Evolutionary conservation across 352 stramenopile species (phyloP), one percentile per base, ranked within the genome.

Genomic region (Globisporangium polare): DNA sequence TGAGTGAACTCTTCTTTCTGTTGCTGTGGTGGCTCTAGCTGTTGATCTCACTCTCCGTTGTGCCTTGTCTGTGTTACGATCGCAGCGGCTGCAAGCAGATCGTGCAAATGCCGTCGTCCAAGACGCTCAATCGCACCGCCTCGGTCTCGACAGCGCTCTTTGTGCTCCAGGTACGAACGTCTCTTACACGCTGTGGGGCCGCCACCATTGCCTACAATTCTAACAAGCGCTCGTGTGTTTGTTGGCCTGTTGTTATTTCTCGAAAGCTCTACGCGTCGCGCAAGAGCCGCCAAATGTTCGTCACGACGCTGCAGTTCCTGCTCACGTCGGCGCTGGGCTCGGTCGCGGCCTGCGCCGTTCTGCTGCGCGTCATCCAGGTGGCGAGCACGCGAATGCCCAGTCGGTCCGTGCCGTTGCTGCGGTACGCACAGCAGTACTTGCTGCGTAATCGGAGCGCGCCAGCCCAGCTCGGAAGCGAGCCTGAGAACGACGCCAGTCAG

Each of bases 71-170:
- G 13, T 50, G 47, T 17, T 56, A 20, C 29, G 20, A 18, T 42
- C 41, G 12, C 41, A 84, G 75, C 35, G 71, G 71, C 1, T 89
- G 80, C 58, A 83, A 73, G 66, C 67, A 86, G 47, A 47, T 94
- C 22, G 76, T 88, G 45, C 74, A 83, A 50, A 64, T 83, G 26
- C 85, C 85, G 43, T 85, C 77, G 47, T 65, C 83, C 1, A 72
- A 65, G 63, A 75, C 70, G 43, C 69, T 94, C 20, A 80, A 92
- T 37, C 82, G 80, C 31, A 89, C 85, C 2, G 83, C 82, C 15
- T 79, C 80, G 0, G 73, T 87, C 50, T 94, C 85, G 5, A 89
- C 77, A 37, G 84, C 75, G 15, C 61, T 94, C 26, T 69, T 94
- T 37, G 79, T 86, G 15, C 73, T 92, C 20, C 85, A 88, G 74